phyloP scores from a whole-genome alignment of 2,329 filamentous ascomycete species.

The Cytospora piceae region DNA sequence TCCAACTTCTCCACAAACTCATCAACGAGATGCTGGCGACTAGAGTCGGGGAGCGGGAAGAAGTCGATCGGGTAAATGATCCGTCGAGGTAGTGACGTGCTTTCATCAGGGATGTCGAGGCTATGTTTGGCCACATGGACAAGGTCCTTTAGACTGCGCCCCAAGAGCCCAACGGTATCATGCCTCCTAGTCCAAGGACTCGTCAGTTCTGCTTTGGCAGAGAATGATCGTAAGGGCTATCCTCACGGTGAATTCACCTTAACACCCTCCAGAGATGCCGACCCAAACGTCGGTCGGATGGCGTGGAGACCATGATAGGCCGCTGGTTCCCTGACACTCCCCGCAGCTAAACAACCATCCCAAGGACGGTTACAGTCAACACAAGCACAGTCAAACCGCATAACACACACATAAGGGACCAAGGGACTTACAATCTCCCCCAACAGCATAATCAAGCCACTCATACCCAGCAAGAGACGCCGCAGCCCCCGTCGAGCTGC shows the following conservation, averaged over 20 bases:
- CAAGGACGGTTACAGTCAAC: neutral
- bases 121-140: conserved; percentile 19
- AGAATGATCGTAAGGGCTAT: too few relatives aligned
- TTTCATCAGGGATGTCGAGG: conserved; percentile 9
- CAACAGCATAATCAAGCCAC: conserved; percentile 36
- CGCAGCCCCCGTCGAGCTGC: conserved; percentile 33
- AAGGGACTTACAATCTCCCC: conserved; percentile 37
- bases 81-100: neutral
- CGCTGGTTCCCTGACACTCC: conserved; percentile 20
- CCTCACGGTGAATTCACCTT: conserved; percentile 24
- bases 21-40: conserved; percentile 21
- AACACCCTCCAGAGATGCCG: conserved; percentile 19
- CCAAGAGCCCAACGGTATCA: conserved; percentile 24
- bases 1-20: conserved; percentile 24
- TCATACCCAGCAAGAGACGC: conserved; percentile 33
- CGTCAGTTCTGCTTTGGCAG: neutral
- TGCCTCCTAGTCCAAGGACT: conserved; percentile 19
- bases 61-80: conserved; percentile 25
- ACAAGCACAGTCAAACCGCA: conserved; percentile 32
- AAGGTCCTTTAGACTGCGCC: conserved; percentile 19
- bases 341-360: conserved; percentile 7
- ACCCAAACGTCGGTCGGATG: conserved; percentile 20
- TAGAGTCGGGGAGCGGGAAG: conserved; percentile 16
- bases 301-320: conserved; percentile 26
- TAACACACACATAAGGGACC: conserved; percentile 29